Evolutionary conservation across 2,329 filamentous ascomycete genomes (phyloP).

Genomic region (Colletotrichum endophyticum): DNA sequence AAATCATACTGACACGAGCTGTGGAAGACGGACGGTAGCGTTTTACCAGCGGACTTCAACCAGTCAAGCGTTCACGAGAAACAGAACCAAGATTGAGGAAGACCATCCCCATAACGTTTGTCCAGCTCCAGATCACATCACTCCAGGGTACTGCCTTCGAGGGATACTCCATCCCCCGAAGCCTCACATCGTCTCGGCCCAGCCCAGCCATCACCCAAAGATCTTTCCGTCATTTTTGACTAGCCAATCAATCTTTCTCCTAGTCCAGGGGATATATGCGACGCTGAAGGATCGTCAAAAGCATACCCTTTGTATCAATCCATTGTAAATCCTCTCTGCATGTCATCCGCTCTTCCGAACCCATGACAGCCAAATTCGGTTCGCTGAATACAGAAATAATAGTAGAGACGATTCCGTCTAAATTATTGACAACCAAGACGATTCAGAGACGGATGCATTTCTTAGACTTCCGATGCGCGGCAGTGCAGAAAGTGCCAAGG

Average conservation of each 20-base stretch:
- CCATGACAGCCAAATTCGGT: background rate
- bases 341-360: accelerated
- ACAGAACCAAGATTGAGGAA: background rate
- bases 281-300: background rate
- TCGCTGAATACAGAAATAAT: background rate
- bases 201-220: background rate
- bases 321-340: background rate
- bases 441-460: too few species aligned
- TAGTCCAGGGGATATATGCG: background rate
- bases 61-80: background rate
- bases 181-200: accelerated
- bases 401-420: background rate
- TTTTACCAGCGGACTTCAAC: background rate
- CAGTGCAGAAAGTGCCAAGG: background rate
- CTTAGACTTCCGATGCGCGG: background rate
- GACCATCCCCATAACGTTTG: background rate
- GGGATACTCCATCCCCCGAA: background rate
- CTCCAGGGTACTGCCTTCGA: background rate
- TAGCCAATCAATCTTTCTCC: background rate
- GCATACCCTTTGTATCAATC: background rate
- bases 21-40: background rate
- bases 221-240: background rate
- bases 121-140: background rate
- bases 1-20: background rate
- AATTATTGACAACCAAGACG: background rate